Evolutionary conservation across 2,329 filamentous ascomycete species (phyloP).

Genomic region (Sporothrix pseudoabietina): DNA sequence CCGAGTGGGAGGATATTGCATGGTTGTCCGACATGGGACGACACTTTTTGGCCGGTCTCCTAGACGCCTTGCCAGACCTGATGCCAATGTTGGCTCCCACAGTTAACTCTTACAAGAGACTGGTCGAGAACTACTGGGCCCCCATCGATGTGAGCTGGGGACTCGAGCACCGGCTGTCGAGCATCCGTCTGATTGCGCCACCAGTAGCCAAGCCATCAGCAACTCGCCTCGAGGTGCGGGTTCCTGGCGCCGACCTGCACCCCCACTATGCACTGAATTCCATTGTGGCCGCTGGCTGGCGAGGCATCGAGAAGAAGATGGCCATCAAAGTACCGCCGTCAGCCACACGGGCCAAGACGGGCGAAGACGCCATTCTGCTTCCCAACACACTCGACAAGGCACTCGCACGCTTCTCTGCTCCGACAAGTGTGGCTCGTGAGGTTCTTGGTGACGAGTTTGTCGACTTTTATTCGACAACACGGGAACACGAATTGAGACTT

Average conservation of each 20-base stretch:
- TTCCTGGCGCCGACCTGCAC: constrained; percentile 92
- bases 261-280: constrained; percentile 84
- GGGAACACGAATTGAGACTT: constrained; percentile 84
- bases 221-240: constrained; percentile 88
- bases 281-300: constrained; percentile 84
- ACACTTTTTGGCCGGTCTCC: constrained; percentile 87
- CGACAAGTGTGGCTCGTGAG: constrained; percentile 85
- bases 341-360: constrained; percentile 80
- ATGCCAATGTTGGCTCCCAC: constrained; percentile 96
- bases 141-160: constrained; percentile 98
- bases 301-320: constrained; percentile 89
- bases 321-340: constrained; percentile 80
- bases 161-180: constrained; percentile 89
- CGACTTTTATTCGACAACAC: constrained; percentile 90
- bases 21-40: constrained; percentile 84
- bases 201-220: constrained; percentile 81
- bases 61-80: constrained; percentile 86
- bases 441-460: constrained; percentile 95
- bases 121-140: constrained; percentile 99
- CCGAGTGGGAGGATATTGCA: constrained; percentile 73
- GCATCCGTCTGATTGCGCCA: constrained; percentile 83
- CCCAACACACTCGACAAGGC: constrained; percentile 66
- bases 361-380: constrained; percentile 51
- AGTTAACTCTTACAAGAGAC: constrained; percentile 95
- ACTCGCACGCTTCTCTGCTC: constrained; percentile 72